Base-by-base conservation (phyloP, 805 yeast species). In the Monosporozyma yasuniensis region DNA sequence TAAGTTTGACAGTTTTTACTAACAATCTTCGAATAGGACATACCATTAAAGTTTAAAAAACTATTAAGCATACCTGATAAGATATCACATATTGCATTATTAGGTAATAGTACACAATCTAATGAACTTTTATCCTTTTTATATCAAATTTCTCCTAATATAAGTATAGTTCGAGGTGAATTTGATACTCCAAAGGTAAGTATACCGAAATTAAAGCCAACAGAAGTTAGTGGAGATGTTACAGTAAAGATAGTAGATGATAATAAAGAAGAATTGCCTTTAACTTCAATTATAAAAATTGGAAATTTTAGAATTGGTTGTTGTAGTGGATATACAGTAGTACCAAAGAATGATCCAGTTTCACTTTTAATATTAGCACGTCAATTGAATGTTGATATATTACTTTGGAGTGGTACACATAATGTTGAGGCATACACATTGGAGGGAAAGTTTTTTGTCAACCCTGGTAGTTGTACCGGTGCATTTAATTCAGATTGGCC, bases 391-490 rank as follows among this genome's bases (percentile, higher is more conserved):
- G 97, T 87, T 38, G 98, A 93, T 66, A 78, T 93, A 4, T 71
- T 93, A 56, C 73, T 93, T 12, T 88, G 93, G 85, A 97, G 98
- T 12, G 96, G 96, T 0, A 84, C 96, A 1, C 96, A 88, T 64
- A 79, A 81, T 55, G 95, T 88, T 4, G 98, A 91, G 62, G 96
- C 97, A 0, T 91, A 89, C 61, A 86, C 93, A 9, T 70, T 90
- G 51, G 98, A 89, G 56, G 95, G 95, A 21, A 87, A 87, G 67
- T 87, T 90, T 65, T 93, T 93, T 61, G 77, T 93, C n/a, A 91
- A 87, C 64, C 98, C 99, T 0, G 99, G 99, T 0, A 84, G 95
- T 62, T 95, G 95, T 41, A 90, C 97, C 0, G 99, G 99, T 23
- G 96, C 97, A 0, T 80, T 77, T 56, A 76, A 77, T 42, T 76